Percentiles rank a stretch among this genome's conserved stretches.
Evolutionary conservation across 495 filamentous ascomycete genomes (phyloP).

Genomic region (Acidomyces sp.): DNA sequence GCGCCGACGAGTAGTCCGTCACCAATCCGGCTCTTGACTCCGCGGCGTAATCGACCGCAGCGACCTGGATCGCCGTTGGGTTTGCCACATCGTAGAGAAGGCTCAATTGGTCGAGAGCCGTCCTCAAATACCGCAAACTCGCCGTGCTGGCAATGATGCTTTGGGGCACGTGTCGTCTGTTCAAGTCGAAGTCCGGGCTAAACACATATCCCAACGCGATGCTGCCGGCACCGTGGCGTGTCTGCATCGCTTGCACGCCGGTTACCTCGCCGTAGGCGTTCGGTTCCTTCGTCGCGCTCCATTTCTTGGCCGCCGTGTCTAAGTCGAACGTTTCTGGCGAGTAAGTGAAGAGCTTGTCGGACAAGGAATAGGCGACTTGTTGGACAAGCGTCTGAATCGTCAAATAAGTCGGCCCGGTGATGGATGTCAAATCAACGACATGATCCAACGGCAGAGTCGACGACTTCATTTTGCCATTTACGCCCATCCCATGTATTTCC

Average conservation of each 20-base stretch:
- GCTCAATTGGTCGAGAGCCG: slow-evolving; percentile 78
- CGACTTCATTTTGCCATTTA: slow-evolving; percentile 25
- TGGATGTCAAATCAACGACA: slow-evolving; percentile 44
- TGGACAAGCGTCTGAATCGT: slow-evolving; percentile 87
- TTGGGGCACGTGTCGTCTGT: slow-evolving; percentile 84
- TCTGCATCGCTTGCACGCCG: slow-evolving; percentile 66
- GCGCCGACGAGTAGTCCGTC: slow-evolving; percentile 70
- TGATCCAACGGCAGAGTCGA: slow-evolving; percentile 52
- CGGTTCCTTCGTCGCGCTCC: slow-evolving; percentile 49
- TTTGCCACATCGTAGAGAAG: slow-evolving; percentile 79
- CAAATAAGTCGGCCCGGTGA: slow-evolving; percentile 79
- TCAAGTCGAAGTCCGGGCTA: slow-evolving; percentile 82
- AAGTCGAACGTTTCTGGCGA: slow-evolving; percentile 87
- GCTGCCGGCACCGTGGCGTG: slow-evolving; percentile 74
- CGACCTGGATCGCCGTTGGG: slow-evolving; percentile 83
- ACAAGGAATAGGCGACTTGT: slow-evolving; percentile 85
- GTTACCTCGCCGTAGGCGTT: slow-evolving; percentile 77
- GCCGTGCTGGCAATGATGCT: slow-evolving; percentile 74
- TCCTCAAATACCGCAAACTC: slow-evolving; percentile 63
- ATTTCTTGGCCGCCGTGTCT: slow-evolving; percentile 64
- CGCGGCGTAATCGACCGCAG: slow-evolving; percentile 76
- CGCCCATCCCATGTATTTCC: background rate
- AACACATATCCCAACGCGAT: slow-evolving; percentile 95
- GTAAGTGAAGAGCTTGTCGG: slow-evolving; percentile 92
- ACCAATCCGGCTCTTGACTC: slow-evolving; percentile 54